These are phyloP conservation scores for Rhodotorula sp. DNA, from an alignment of 1,284 basidiomycete species.

Conservation along the genomic window DNA sequence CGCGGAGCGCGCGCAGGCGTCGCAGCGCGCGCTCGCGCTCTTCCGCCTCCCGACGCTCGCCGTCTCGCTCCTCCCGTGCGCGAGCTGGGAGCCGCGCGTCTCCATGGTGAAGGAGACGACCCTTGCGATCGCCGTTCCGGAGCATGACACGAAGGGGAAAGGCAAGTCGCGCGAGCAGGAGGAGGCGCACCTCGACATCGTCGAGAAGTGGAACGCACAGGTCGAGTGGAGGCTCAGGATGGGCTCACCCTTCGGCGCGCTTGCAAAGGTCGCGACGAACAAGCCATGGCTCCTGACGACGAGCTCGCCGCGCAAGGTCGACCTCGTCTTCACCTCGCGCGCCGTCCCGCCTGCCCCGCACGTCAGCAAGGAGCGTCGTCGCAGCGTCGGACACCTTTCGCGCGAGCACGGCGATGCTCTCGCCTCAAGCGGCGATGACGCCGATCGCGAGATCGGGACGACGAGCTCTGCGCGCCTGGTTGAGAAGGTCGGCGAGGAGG, in stretches of 20 bases:
- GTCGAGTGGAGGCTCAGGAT: neutral
- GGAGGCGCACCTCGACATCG: neutral
- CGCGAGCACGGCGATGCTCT: no score
- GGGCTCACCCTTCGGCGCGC: neutral
- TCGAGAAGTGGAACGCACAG: neutral
- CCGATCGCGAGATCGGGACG: neutral
- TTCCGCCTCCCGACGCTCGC: slow-evolving; percentile 4
- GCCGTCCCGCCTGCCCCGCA: no score
- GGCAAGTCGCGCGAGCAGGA: neutral
- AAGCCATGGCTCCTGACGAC: neutral
- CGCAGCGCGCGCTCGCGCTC: neutral
- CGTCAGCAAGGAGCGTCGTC: neutral
- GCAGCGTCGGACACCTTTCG: neutral
- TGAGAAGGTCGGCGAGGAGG: neutral
- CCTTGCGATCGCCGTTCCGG: neutral
- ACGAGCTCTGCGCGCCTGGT: neutral
- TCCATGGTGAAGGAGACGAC: neutral
- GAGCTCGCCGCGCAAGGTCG: neutral
- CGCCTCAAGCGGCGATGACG: no score
- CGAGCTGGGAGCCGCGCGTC: neutral
- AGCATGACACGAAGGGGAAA: neutral
- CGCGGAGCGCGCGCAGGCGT: no score
- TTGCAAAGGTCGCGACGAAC: neutral
- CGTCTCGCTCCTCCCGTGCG: neutral
- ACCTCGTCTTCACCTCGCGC: slow-evolving; percentile 11